These are phyloP conservation scores for Paraphysoderma sedebokerense DNA, from an alignment of 371 early-diverging fungal species.

Conservation along the genomic window DNA sequence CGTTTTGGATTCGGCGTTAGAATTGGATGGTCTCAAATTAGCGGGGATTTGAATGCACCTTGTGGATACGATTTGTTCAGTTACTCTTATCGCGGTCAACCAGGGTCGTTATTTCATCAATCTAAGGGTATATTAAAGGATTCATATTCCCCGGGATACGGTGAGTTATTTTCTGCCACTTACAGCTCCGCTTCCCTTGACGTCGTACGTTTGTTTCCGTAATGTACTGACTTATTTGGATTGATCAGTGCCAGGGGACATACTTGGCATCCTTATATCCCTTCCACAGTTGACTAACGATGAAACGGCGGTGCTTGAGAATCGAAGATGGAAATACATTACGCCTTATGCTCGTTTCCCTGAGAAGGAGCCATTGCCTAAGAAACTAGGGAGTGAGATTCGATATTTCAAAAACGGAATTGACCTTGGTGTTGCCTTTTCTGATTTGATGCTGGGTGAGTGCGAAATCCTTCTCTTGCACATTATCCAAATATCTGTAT, in stretches of 20 bases:
- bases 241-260: conserved; percentile 26
- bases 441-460: conserved; percentile 29
- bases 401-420: conserved; percentile 40
- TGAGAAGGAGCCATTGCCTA: conserved; percentile 15
- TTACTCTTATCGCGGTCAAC: conserved; percentile 36
- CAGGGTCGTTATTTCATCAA: conserved; percentile 39
- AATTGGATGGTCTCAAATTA: conserved; percentile 54
- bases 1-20: too few species aligned
- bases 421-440: conserved; percentile 38
- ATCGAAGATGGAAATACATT: conserved; percentile 12
- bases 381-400: conserved; percentile 21
- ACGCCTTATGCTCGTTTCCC: conserved; percentile 6
- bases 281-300: conserved; percentile 26
- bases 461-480: neutral
- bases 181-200: neutral
- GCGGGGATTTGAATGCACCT: conserved; percentile 50
- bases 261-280: conserved; percentile 34
- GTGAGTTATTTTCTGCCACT: too few species aligned
- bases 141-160: conserved; percentile 6
- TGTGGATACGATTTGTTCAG: conserved; percentile 50
- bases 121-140: conserved; percentile 17
- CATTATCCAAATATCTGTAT: neutral
- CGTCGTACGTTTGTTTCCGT: neutral
- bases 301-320: conserved; percentile 14
- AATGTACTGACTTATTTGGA: neutral